Conservation (phyloP, 1,139 yeast genomes). For the Lodderomyces parapsilosis region DNA sequence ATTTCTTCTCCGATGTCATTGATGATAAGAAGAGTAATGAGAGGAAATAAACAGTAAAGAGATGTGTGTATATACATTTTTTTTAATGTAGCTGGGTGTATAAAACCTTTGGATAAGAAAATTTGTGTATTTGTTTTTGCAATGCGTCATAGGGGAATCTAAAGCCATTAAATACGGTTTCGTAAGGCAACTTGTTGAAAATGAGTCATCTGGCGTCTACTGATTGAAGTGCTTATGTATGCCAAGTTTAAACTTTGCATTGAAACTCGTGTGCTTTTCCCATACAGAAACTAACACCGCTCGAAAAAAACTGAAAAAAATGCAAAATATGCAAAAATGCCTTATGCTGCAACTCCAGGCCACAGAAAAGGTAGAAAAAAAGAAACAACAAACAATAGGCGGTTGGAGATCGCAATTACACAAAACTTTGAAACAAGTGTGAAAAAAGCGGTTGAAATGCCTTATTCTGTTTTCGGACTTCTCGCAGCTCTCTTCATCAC, state of each 20-base stretch:
- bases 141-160: conserved; percentile 1
- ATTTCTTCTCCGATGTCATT: conserved; percentile 8
- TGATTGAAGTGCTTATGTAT: background rate
- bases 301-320: background rate
- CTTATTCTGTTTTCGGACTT: background rate
- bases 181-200: background rate
- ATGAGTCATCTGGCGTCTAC: conserved; percentile 1
- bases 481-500: background rate
- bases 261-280: background rate
- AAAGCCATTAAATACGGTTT: background rate
- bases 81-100: background rate
- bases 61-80: background rate
- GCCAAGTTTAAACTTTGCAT: background rate
- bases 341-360: background rate
- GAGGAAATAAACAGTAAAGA: background rate
- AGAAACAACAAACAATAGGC: conserved; percentile 2
- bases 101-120: background rate
- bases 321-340: background rate
- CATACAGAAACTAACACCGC: conserved; percentile 2
- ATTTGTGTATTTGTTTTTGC: background rate
- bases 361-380: background rate
- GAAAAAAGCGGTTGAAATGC: conserved; percentile 3
- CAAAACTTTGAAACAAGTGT: no score
- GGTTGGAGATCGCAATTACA: background rate
- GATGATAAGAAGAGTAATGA: background rate